Evolutionary conservation across 2,329 filamentous ascomycete genomes (phyloP).

Genomic region (Cladophialophora yegresii): DNA sequence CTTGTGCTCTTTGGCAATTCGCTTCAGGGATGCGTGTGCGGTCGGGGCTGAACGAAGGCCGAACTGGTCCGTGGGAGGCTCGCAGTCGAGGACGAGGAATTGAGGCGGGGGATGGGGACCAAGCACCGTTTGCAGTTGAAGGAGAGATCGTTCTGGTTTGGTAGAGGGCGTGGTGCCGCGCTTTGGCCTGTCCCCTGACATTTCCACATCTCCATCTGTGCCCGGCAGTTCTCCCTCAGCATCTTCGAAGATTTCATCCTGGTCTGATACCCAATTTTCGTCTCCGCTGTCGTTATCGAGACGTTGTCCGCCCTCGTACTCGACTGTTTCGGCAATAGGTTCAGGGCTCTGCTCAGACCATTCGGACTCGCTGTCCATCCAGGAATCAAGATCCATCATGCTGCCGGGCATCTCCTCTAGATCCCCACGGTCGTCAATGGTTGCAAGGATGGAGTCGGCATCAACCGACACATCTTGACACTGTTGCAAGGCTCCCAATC

Average conservation of each 20-base stretch:
- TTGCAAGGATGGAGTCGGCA: conserved; percentile 53
- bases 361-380: conserved; percentile 39
- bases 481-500: conserved; percentile 55
- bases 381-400: conserved; percentile 41
- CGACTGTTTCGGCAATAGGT: conserved; percentile 42
- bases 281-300: conserved; percentile 49
- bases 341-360: conserved; percentile 15
- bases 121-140: conserved; percentile 9
- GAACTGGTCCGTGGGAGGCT: conserved; percentile 48
- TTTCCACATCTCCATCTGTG: conserved; percentile 22
- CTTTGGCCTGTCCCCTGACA: conserved; percentile 14
- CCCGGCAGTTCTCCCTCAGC: conserved; percentile 28
- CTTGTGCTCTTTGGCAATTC: conserved; percentile 59
- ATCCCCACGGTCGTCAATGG: conserved; percentile 42
- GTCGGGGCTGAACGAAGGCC: conserved; percentile 41
- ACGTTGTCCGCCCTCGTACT: conserved; percentile 48
- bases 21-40: conserved; percentile 44
- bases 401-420: conserved; percentile 41
- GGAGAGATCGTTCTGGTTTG: conserved; percentile 1
- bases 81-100: conserved; percentile 47
- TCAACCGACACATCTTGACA: conserved; percentile 54
- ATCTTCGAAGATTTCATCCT: conserved; percentile 39
- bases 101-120: conserved; percentile 37
- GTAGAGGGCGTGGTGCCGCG: not conserved
- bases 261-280: conserved; percentile 47